Conservation (phyloP, 2,329 filamentous ascomycete species). For the Metarhizium sp. region DNA sequence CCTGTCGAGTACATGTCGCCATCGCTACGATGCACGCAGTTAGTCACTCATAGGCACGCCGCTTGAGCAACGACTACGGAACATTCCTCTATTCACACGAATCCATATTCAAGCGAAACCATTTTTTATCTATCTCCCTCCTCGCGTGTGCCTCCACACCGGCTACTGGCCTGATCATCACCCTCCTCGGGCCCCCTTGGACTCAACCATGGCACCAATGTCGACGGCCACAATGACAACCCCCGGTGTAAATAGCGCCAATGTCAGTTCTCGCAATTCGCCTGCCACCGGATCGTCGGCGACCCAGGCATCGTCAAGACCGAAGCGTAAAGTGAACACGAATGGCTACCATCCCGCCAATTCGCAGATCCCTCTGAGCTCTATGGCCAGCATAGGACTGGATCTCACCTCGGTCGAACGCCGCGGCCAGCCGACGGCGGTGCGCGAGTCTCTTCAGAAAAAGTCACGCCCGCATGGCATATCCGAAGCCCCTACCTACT, state of each 20-base stretch:
- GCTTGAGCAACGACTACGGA: constrained; percentile 1
- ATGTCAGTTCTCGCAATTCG: constrained; percentile 43
- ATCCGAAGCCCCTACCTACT: constrained; percentile 81
- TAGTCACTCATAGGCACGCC: constrained; percentile 8
- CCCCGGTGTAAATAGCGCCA: constrained; percentile 30
- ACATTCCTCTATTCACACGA: not conserved
- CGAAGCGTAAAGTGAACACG: constrained; percentile 44
- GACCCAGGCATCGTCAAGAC: constrained; percentile 29
- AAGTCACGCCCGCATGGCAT: constrained; percentile 75
- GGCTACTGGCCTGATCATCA: constrained; percentile 1
- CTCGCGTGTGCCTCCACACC: not conserved
- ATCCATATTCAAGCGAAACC: not conserved
- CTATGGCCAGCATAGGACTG: constrained; percentile 52
- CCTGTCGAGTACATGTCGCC: not conserved
- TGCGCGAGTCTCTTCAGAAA: constrained; percentile 67
- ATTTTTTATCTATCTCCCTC: not conserved
- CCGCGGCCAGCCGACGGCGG: constrained; percentile 69
- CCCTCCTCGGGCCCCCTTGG: constrained; percentile 7
- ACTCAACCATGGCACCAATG: constrained; percentile 30
- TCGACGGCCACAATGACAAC: constrained; percentile 26
- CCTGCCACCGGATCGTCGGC: constrained; percentile 32
- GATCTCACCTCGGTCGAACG: constrained; percentile 88
- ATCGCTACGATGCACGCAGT: constrained; percentile 14
- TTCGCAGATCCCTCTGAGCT: constrained; percentile 42
- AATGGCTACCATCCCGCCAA: constrained; percentile 45